Evolutionary conservation across 2,329 filamentous ascomycete species (phyloP), one percentile per base, ranked within the genome.

Genomic region (Fusarium pseudograminearum): DNA sequence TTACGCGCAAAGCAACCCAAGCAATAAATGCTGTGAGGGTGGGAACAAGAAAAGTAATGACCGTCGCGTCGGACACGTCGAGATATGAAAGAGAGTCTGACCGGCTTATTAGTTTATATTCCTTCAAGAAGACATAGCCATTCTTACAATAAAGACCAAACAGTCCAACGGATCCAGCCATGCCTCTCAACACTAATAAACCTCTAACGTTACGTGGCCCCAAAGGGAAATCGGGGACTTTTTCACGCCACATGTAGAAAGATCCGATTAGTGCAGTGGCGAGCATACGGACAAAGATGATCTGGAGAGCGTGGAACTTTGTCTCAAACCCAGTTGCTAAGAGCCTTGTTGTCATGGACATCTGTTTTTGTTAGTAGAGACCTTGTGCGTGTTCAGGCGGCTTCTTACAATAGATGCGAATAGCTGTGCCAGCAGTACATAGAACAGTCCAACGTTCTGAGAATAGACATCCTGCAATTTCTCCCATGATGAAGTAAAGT

Each of bases 11-110:
- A 26, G 74, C 76, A 16, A 93, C 77, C 88, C 93, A 71, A 83
- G 89, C 86, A 85, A 94, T 78, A 84, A 82, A 78, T 2, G 81
- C 91, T 10, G 91, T 89, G 12, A 93, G 82, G 10, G 90, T 90
- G 0, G 93, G 93, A 0, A 91, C 86, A 5, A 96, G 84, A 77
- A 95, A 96, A 9, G 91, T 93, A 34, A 96, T 89, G 26, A 94
- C 91, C 0, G 91, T 93, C 2, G 92, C 91, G 75, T 96, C 93
- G 3, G 91, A 89, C 3, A 96, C 84, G 3, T 92, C 90, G 1
- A 96, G 85, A 68, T 93, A 94, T 26, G 91, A 84, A 0, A 82
- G 76, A 0, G 80, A 80, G 33, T 83, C 79, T 81, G 85, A 0
- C 0, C 4, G 3, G 1, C 7, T 0, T 3, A 22, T 74, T 14